Evolutionary conservation across 306 rosid genomes (phyloP).

Genomic region (Lathyrus sativus): DNA sequence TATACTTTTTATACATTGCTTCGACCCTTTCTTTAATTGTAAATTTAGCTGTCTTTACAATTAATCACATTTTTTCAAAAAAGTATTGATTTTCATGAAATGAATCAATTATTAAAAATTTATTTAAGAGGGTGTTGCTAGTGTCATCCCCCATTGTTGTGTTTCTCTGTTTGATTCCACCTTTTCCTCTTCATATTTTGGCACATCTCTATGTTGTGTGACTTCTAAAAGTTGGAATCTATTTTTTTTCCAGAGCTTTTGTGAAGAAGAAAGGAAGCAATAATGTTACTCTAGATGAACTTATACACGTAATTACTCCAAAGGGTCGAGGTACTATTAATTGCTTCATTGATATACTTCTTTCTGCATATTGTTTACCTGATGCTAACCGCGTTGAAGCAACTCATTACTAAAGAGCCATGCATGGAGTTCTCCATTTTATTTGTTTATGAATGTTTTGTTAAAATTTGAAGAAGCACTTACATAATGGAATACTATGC

Average conservation of each 20-base stretch:
- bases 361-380: conserved; percentile 15
- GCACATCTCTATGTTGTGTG: conserved; percentile 2
- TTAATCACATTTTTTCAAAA: not conserved
- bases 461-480: conserved; percentile 7
- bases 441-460: conserved; percentile 22
- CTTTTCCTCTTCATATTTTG: conserved; percentile 7
- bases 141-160: not conserved
- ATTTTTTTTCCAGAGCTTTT: conserved; percentile 53
- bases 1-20: not conserved
- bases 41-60: not conserved
- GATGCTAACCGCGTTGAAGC: conserved; percentile 8
- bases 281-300: conserved; percentile 81
- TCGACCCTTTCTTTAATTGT: not conserved
- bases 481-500: not conserved
- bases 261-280: conserved; percentile 88
- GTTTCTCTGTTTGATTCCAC: conserved; percentile 18
- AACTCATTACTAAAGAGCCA: not conserved
- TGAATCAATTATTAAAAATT: not conserved
- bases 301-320: conserved; percentile 82
- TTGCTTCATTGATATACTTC: conserved; percentile 4
- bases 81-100: not conserved
- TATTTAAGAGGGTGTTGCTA: not conserved
- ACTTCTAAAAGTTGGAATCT: conserved; percentile 19
- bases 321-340: conserved; percentile 79
- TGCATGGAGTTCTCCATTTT: conserved; percentile 7